A percentile compares a stretch with the other conserved stretches of the same genome.
phyloP scores from a whole-genome alignment of 78 protist genomes.

The Chrysochromulina parva region DNA sequence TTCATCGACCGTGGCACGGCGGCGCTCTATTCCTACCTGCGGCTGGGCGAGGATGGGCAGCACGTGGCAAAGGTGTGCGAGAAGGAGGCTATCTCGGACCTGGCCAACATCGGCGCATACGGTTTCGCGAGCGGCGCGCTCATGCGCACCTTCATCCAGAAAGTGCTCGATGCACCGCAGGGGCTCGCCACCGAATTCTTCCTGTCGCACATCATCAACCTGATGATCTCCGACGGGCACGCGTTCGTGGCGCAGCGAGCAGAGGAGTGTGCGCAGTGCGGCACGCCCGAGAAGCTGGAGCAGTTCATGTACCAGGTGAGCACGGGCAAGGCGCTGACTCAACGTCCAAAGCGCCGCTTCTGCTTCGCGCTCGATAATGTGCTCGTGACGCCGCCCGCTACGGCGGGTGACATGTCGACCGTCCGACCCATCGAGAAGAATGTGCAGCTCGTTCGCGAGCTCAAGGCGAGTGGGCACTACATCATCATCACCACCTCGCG shows the following conservation, averaged over 20 bases:
- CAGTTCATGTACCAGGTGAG: background rate
- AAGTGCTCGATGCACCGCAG: too few relatives aligned
- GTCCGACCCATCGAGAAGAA: background rate
- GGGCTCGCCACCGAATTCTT: background rate
- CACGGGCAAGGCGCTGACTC: background rate
- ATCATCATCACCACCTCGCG: background rate
- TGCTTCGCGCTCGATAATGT: conserved; percentile 13
- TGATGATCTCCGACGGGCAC: background rate
- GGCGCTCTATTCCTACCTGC: conserved; percentile 1
- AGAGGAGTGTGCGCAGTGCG: background rate
- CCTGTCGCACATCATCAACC: background rate
- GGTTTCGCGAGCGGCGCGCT: background rate
- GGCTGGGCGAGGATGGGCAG: background rate
- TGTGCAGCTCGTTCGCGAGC: background rate
- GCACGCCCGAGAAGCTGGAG: background rate
- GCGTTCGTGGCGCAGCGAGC: background rate
- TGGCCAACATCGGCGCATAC: background rate
- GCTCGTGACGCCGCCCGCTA: background rate
- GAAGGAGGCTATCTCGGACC: background rate
- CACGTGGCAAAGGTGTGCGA: background rate
- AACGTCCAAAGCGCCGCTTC: background rate
- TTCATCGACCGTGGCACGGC: background rate
- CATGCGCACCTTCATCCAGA: too few relatives aligned
- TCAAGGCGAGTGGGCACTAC: background rate
- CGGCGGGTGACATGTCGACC: background rate